Conservation (phyloP, 1,284 basidiomycete genomes). For the Apiotrichum brassicae region DNA sequence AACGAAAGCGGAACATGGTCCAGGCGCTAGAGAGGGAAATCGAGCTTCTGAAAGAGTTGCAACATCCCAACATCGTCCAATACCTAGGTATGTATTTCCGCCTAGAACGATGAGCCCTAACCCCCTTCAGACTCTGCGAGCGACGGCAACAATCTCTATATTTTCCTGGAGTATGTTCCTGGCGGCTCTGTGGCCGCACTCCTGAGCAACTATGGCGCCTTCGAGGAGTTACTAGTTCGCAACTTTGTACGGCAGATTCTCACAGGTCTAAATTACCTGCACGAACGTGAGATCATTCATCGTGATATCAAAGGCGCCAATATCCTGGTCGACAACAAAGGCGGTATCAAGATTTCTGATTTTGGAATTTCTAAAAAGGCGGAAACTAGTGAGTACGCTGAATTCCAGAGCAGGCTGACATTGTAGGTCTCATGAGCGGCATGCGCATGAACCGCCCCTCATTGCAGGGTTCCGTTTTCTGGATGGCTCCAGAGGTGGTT, state of each 20-base stretch:
- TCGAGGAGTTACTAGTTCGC: constrained; percentile 88
- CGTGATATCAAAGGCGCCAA: constrained; percentile 99
- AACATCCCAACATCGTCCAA: constrained; percentile 97
- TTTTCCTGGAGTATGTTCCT: constrained; percentile 98
- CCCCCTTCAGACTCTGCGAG: constrained; percentile 72
- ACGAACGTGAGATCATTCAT: constrained; percentile 96
- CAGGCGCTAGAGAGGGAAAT: constrained; percentile 94
- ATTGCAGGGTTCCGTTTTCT: constrained; percentile 93
- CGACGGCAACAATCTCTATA: constrained; percentile 85
- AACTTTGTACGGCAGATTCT: constrained; percentile 94
- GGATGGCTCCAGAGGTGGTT: constrained; percentile 99
- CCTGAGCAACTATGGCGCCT: constrained; percentile 88
- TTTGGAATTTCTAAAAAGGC: constrained; percentile 99
- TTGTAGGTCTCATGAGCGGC: constrained; percentile 64
- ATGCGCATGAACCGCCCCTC: constrained; percentile 79
- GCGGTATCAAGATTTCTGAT: constrained; percentile 90
- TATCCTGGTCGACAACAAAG: constrained; percentile 97
- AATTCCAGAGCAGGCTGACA: background rate
- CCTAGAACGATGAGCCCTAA: constrained; percentile 9
- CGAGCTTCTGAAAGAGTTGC: constrained; percentile 86
- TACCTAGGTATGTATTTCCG: constrained; percentile 67
- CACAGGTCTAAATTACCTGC: constrained; percentile 84
- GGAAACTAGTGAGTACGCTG: constrained; percentile 76
- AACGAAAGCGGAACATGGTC: constrained; percentile 90
- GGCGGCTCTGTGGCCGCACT: constrained; percentile 93